Conservation (phyloP, 2,329 filamentous ascomycete species). For the Dendryphion nanum region DNA sequence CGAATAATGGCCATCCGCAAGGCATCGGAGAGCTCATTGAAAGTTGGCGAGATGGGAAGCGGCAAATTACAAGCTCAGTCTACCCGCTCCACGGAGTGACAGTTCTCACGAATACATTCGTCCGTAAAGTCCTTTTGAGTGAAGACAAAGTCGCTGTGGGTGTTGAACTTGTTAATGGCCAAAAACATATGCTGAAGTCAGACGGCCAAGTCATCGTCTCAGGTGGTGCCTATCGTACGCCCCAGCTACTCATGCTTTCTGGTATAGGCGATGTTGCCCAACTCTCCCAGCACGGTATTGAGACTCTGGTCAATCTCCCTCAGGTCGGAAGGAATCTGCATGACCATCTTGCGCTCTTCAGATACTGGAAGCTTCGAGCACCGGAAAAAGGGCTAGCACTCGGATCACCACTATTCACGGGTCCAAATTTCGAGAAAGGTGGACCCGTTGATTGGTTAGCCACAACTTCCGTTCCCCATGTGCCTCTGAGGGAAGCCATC, state of each 20-base stretch:
- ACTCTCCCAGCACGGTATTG: slow-evolving; percentile 53
- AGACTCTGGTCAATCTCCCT: slow-evolving; percentile 53
- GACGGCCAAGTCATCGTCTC: slow-evolving; percentile 27
- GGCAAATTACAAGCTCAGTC: slow-evolving; percentile 15
- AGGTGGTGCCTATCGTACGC: slow-evolving; percentile 28
- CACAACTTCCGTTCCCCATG: slow-evolving; percentile 8
- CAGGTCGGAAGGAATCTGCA: slow-evolving; percentile 63
- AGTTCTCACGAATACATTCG: slow-evolving; percentile 13
- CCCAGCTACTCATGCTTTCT: slow-evolving; percentile 29
- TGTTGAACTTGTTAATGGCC: slow-evolving; percentile 14
- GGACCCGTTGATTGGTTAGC: slow-evolving; percentile 23
- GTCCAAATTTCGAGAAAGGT: slow-evolving; percentile 17
- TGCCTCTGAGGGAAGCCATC: slow-evolving; percentile 12
- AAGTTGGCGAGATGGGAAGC: slow-evolving; percentile 21
- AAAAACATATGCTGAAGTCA: slow-evolving; percentile 5
- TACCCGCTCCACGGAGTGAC: slow-evolving; percentile 14
- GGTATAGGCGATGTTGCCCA: slow-evolving; percentile 38
- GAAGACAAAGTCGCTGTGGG: slow-evolving; percentile 13
- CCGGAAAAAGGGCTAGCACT: slow-evolving; percentile 20
- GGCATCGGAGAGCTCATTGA: slow-evolving; percentile 22
- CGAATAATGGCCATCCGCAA: slow-evolving; percentile 18
- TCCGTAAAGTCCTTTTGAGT: slow-evolving; percentile 10
- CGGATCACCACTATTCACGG: slow-evolving; percentile 17
- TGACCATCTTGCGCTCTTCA: slow-evolving; percentile 48
- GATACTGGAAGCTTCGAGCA: slow-evolving; percentile 25